phyloP scores from a whole-genome alignment of 169 alveolate species.

The Plasmodium yoelii region DNA sequence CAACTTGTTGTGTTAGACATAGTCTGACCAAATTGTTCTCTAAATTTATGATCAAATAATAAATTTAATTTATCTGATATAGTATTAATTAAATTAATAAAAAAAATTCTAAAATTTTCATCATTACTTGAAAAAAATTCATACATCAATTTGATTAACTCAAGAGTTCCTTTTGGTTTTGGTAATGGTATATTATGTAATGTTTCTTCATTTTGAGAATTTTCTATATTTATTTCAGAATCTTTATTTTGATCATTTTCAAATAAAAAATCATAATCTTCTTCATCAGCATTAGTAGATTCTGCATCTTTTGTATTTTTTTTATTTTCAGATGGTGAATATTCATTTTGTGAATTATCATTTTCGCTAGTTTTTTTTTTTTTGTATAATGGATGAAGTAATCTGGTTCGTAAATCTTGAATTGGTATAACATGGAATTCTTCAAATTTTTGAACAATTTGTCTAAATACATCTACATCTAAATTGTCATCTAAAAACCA shows the following conservation, averaged over 20 bases:
- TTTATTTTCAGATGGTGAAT: not conserved
- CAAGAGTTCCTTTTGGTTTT: slow-evolving; percentile 38
- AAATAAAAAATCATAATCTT: no score
- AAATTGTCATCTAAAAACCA: slow-evolving; percentile 35
- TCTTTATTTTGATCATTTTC: not conserved
- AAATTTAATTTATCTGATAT: slow-evolving; percentile 19
- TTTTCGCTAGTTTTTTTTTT: not conserved
- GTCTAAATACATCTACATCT: slow-evolving; percentile 38
- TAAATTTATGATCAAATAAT: slow-evolving; percentile 10
- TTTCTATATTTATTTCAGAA: not conserved
- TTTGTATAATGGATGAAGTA: not conserved
- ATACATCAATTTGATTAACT: slow-evolving; percentile 27
- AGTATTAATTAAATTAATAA: slow-evolving; percentile 29
- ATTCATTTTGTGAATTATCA: not conserved
- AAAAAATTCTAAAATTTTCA: slow-evolving; percentile 51
- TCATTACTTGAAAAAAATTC: slow-evolving; percentile 40
- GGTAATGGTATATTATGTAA: slow-evolving; percentile 2
- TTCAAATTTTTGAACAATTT: slow-evolving; percentile 39
- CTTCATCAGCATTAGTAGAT: no score
- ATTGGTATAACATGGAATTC: slow-evolving; percentile 14
- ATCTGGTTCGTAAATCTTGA: slow-evolving; percentile 3
- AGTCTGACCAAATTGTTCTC: not conserved
- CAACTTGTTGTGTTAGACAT: not conserved
- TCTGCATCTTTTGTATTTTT: not conserved
- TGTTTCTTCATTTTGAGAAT: not conserved